Base-by-base conservation (phyloP, 2,329 filamentous ascomycete genomes). In the Periconia macrospinosa region DNA sequence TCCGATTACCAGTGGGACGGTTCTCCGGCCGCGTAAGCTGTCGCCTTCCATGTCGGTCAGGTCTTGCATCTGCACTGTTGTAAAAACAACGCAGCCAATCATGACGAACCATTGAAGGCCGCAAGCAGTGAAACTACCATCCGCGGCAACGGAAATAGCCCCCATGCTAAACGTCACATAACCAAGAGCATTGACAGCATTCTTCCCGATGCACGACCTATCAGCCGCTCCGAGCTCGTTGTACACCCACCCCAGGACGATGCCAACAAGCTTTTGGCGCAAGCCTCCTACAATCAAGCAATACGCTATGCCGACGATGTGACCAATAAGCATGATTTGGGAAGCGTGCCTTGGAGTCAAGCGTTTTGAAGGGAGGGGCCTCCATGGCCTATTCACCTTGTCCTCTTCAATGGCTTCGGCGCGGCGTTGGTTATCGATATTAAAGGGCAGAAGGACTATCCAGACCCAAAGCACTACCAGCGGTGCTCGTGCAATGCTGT, bases 21-120 rank as follows among this genome's bases (percentile, higher is more conserved):
- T 65, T 92, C 89, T 52, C 92, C 90, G 13, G 90, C 90, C 52
- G 91, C 89, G 48, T 92, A 92, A 79, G 86, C n/a, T 18, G 42
- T 51, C 49, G 19, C 55, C 52, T 45, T 52, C 47, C 37, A 43
- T 62, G 42, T 76, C 73, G 6, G 70, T 59, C 18, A 75, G 47
- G 50, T 76, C 74, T 45, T 75, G 72, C 2, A 70, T 53, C n/a
- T 76, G 73, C 49, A 76, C 63, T 2, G 72, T 75, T 0, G 69
- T 72, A 18, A 67, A 53, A n/a, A 76, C 65, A 8, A 73, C 56
- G 1, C 50, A 53, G 2, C 62, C 57, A 20, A 71, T 62, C 7
- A 75, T 62, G 0, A 45, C 49, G 10, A 68, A 52, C 73, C 73
- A 75, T 15, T 30, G 30, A 14, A 52, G 11, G 7, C 49, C 49